Percentiles rank a stretch among this genome's conserved stretches.
Evolutionary conservation across 2,329 filamentous ascomycete species (phyloP).

Genomic region (Phaeosphaeria sp.): DNA sequence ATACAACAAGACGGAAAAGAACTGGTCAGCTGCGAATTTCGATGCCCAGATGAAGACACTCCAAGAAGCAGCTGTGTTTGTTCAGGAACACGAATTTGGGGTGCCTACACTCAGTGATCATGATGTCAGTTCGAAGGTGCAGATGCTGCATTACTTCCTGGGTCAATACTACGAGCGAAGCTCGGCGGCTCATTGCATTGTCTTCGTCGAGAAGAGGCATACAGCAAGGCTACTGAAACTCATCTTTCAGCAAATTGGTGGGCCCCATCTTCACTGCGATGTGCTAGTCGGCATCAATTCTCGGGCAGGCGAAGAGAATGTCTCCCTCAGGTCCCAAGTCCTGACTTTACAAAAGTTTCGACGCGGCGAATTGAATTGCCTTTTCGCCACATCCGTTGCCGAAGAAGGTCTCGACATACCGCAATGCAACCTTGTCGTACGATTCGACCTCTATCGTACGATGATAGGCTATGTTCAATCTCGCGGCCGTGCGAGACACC

Average conservation of each 20-base stretch:
- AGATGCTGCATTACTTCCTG: constrained; percentile 67
- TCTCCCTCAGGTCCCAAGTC: constrained; percentile 77
- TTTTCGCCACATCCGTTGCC: constrained; percentile 70
- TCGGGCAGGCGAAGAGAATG: constrained; percentile 63
- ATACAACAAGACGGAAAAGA: constrained; percentile 35
- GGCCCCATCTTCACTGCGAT: constrained; percentile 66
- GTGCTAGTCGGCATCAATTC: constrained; percentile 69
- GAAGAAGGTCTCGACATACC: constrained; percentile 73
- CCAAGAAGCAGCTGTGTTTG: constrained; percentile 62
- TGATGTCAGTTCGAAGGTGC: constrained; percentile 76
- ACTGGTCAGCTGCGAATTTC: constrained; percentile 46
- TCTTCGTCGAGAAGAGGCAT: constrained; percentile 82
- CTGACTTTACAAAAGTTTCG: constrained; percentile 71
- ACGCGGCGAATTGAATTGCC: constrained; percentile 64
- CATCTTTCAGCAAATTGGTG: constrained; percentile 67
- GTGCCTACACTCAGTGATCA: constrained; percentile 44
- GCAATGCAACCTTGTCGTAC: constrained; percentile 69
- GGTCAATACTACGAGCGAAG: constrained; percentile 66
- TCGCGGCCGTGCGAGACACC: constrained; percentile 81
- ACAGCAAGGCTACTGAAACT: constrained; percentile 77
- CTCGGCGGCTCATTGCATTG: constrained; percentile 74
- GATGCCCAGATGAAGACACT: constrained; percentile 65
- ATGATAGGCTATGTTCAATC: constrained; percentile 97
- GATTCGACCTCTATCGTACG: constrained; percentile 88
- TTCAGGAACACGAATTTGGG: constrained; percentile 61